These are phyloP conservation scores for Nicotiana tabacum DNA, from an alignment of 257 asterid genomes.

Conservation along the genomic window DNA sequence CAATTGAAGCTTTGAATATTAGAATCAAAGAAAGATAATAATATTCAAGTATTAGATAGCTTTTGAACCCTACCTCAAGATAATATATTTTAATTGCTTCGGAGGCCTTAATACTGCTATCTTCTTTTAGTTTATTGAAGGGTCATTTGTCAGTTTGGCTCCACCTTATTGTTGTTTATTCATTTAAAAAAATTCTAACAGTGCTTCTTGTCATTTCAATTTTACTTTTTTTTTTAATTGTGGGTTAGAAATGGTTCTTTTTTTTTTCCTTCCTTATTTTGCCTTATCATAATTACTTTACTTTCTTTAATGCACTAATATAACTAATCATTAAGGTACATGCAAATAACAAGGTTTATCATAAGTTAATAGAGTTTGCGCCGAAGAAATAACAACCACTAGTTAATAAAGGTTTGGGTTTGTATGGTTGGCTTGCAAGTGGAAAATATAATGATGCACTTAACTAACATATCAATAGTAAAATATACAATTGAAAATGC, in stretches of 20 bases:
- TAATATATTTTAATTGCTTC: constrained; percentile 19
- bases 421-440: not conserved
- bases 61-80: constrained; percentile 27
- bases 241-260: not conserved
- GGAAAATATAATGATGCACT: constrained; percentile 5
- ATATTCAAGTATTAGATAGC: not conserved
- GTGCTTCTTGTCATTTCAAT: constrained; percentile 1
- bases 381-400: not conserved
- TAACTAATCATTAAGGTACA: not conserved
- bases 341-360: not conserved
- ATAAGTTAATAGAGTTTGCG: not conserved
- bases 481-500: not conserved
- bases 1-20: not conserved
- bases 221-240: not conserved
- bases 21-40: constrained; percentile 11
- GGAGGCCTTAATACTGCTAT: constrained; percentile 21
- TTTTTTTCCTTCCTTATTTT: not conserved
- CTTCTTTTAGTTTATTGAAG: constrained; percentile 30
- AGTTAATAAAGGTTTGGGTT: not conserved
- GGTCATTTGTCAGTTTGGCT: constrained; percentile 43
- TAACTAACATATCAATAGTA: not conserved
- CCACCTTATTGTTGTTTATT: constrained; percentile 31
- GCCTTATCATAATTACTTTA: not conserved
- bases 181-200: constrained; percentile 6
- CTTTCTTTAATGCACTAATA: not conserved